These are phyloP conservation scores for Phytophthora quininea DNA, from an alignment of 352 stramenopile genomes.

Conservation along the genomic window DNA sequence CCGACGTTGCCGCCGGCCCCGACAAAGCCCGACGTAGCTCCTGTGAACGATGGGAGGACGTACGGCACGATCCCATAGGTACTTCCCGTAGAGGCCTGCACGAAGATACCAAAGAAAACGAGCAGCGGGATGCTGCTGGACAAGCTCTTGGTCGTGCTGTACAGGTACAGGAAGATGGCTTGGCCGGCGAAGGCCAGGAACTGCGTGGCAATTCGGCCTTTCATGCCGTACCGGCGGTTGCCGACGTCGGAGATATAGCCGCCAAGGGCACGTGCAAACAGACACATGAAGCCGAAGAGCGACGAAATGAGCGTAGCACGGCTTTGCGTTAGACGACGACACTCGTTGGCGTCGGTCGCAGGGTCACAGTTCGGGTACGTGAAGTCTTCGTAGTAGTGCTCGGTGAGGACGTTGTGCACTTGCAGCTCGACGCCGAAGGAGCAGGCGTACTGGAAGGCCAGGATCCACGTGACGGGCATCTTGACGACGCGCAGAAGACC, in stretches of 20 bases:
- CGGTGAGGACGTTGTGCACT: constrained; percentile 93
- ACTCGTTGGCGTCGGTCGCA: constrained; percentile 32
- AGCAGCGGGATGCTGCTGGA: constrained; percentile 74
- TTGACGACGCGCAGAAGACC: constrained; percentile 49
- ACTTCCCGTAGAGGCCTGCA: constrained; percentile 51
- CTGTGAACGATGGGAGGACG: constrained; percentile 45
- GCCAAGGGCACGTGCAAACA: constrained; percentile 90
- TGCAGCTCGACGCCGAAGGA: constrained; percentile 95
- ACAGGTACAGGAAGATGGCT: constrained; percentile 83
- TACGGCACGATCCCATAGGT: constrained; percentile 75
- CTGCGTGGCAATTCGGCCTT: constrained; percentile 85
- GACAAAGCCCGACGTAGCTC: constrained; percentile 54
- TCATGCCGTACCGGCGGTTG: constrained; percentile 81
- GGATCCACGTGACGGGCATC: constrained; percentile 87
- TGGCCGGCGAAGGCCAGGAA: constrained; percentile 77
- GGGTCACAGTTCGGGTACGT: constrained; percentile 52
- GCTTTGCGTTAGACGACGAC: constrained; percentile 34
- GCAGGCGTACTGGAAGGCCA: constrained; percentile 90
- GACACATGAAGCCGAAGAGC: constrained; percentile 93
- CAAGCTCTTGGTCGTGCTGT: constrained; percentile 62
- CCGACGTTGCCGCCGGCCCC: constrained; percentile 62
- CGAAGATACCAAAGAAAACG: constrained; percentile 90
- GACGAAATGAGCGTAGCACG: constrained; percentile 85
- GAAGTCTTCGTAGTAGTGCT: constrained; percentile 92
- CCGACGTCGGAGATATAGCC: constrained; percentile 82